Evolutionary conservation across 495 filamentous ascomycete species (phyloP).

Genomic region (Aspergillus sparsus): DNA sequence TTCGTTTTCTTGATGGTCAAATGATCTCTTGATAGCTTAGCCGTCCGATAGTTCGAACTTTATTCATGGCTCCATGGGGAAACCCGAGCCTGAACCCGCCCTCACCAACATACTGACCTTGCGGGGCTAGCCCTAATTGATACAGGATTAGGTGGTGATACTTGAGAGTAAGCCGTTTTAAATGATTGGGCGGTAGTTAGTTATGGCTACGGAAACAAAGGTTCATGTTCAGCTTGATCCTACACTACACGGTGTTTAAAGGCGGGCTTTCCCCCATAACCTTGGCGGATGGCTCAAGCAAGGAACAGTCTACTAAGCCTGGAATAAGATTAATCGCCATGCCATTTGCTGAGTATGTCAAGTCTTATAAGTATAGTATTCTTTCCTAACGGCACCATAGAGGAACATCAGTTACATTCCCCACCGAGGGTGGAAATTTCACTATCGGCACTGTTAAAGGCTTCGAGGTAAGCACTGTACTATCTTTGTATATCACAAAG

Average conservation of each 20-base stretch:
- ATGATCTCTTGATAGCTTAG: background rate
- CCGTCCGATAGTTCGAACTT: background rate
- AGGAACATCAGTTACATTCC: conserved; percentile 2
- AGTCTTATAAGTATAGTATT: background rate
- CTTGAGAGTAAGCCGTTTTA: too few relatives aligned
- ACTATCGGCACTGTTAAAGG: background rate
- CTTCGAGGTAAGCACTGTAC: background rate
- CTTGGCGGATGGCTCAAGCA: background rate
- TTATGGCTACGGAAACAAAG: background rate
- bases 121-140: too few relatives aligned
- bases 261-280: background rate
- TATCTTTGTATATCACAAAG: background rate
- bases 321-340: background rate
- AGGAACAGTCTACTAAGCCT: background rate
- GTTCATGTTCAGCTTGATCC: background rate
- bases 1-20: background rate
- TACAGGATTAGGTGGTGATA: too few relatives aligned
- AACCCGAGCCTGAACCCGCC: too few relatives aligned
- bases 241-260: background rate
- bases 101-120: too few relatives aligned
- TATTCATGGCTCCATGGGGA: background rate
- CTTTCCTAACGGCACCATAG: background rate
- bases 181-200: background rate
- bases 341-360: conserved; percentile 2
- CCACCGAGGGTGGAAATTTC: background rate